Evolutionary conservation across 176 grass and related monocot species (phyloP).

Genomic region (Musa schizocarpa): DNA sequence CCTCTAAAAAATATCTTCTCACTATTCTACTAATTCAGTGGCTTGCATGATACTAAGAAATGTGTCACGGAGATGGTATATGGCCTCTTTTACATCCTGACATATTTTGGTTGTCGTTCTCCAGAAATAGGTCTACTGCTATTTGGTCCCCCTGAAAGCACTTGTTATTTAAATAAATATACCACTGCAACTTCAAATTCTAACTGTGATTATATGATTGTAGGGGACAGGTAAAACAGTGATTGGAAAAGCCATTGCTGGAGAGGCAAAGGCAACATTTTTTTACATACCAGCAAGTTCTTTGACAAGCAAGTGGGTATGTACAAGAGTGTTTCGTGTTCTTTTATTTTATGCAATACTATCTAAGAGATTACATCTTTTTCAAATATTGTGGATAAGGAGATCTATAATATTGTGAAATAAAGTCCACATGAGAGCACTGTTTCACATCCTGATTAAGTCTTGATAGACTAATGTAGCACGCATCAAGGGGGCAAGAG

Average conservation of each 20-base stretch:
- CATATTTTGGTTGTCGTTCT: slow-evolving; percentile 91
- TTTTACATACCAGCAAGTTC: slow-evolving; percentile 99
- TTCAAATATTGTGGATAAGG: neutral
- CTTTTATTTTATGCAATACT: neutral
- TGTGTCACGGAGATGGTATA: slow-evolving; percentile 99
- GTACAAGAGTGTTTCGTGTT: slow-evolving; percentile 22
- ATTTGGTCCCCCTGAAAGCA: slow-evolving; percentile 92
- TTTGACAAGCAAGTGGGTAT: slow-evolving; percentile 95
- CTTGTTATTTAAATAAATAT: neutral
- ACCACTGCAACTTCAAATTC: slow-evolving; percentile 1
- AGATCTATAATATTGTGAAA: too few relatives aligned
- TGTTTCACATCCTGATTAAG: too few relatives aligned
- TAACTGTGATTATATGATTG: slow-evolving; percentile 15
- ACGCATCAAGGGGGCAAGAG: too few relatives aligned
- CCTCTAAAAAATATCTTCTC: neutral
- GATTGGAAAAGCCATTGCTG: slow-evolving; percentile 98
- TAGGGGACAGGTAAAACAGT: slow-evolving; percentile 96
- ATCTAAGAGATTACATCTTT: neutral
- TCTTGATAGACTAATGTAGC: too few relatives aligned
- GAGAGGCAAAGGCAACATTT: slow-evolving; percentile 97
- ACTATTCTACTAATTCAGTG: slow-evolving; percentile 45
- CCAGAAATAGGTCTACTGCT: slow-evolving; percentile 83
- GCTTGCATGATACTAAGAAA: slow-evolving; percentile 90
- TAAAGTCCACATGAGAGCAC: too few relatives aligned
- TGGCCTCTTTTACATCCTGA: slow-evolving; percentile 85